phyloP scores from a whole-genome alignment of 2,329 filamentous ascomycete genomes.

The Neoarthrinium moseri region DNA sequence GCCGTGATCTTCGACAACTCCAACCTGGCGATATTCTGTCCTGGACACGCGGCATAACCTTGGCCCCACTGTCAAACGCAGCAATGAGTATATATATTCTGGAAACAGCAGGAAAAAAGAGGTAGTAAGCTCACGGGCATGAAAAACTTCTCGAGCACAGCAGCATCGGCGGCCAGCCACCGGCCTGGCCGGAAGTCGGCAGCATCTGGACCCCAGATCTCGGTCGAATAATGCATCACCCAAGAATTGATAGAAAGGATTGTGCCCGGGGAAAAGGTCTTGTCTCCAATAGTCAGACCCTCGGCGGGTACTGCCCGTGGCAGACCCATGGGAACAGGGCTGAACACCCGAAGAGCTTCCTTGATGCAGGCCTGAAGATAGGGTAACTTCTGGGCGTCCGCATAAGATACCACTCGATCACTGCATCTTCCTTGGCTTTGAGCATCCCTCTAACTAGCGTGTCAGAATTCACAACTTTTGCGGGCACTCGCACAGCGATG shows the following conservation, averaged over 20 bases:
- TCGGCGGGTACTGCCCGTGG: slow-evolving; percentile 23
- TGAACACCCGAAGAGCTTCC: slow-evolving; percentile 28
- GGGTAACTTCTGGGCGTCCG: slow-evolving; percentile 25
- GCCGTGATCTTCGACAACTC: slow-evolving; percentile 17
- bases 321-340: slow-evolving; percentile 24
- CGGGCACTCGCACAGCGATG: background rate
- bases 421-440: slow-evolving; percentile 9
- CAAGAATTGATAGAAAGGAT: slow-evolving; percentile 21
- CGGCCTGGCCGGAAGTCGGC: slow-evolving; percentile 21
- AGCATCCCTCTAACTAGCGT: slow-evolving; percentile 10
- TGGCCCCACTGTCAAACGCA: slow-evolving; percentile 1
- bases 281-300: slow-evolving; percentile 24
- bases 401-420: slow-evolving; percentile 17
- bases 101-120: background rate
- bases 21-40: slow-evolving; percentile 17
- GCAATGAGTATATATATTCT: too few relatives aligned
- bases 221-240: slow-evolving; percentile 25
- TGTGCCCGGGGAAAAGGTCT: slow-evolving; percentile 25
- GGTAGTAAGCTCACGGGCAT: slow-evolving; percentile 15
- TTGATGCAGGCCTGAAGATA: slow-evolving; percentile 33
- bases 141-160: slow-evolving; percentile 15
- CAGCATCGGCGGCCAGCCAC: slow-evolving; percentile 17
- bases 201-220: slow-evolving; percentile 20
- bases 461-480: background rate
- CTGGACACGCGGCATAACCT: slow-evolving; percentile 12